phyloP scores from a whole-genome alignment of 768 basidiomycete genomes.

The Candolleomyces eurysporus region DNA sequence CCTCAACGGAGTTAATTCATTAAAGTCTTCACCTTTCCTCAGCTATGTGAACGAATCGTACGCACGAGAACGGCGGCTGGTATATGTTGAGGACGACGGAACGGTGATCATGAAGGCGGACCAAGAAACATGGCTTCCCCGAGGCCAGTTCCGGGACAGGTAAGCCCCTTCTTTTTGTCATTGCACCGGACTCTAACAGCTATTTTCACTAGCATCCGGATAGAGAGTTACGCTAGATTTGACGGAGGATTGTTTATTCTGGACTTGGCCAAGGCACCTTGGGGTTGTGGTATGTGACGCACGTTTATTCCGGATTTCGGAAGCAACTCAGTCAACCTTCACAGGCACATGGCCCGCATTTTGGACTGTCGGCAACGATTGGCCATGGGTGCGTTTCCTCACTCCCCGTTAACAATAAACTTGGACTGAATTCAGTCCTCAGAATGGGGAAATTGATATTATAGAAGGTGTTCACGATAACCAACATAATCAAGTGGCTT shows the following conservation, averaged over 20 bases:
- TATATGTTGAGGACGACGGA: constrained; percentile 54
- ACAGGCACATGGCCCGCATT: constrained; percentile 85
- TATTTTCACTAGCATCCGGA: constrained; percentile 57
- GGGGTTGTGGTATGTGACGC: constrained; percentile 71
- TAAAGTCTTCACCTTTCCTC: not conserved
- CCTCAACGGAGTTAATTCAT: not conserved
- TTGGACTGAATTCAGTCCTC: constrained; percentile 7
- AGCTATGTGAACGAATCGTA: constrained; percentile 61
- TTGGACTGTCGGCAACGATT: constrained; percentile 66
- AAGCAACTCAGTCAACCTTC: constrained; percentile 5
- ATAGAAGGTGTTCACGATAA: constrained; percentile 86
- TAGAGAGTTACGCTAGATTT: constrained; percentile 61
- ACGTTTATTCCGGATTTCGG: not conserved
- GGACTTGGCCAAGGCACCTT: constrained; percentile 80
- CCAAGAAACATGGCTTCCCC: constrained; percentile 52
- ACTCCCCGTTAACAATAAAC: not conserved
- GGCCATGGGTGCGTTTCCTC: constrained; percentile 57
- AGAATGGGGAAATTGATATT: constrained; percentile 82
- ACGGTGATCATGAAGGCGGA: constrained; percentile 79
- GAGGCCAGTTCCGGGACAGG: constrained; percentile 63
- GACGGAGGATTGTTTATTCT: constrained; percentile 81
- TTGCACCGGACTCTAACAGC: not conserved
- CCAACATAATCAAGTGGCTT: constrained; percentile 81
- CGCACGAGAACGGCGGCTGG: constrained; percentile 54
- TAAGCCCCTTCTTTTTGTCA: constrained; percentile 20